phyloP scores from a whole-genome alignment of 2,329 filamentous ascomycete genomes.

The Aaosphaeria pasadenensis region DNA sequence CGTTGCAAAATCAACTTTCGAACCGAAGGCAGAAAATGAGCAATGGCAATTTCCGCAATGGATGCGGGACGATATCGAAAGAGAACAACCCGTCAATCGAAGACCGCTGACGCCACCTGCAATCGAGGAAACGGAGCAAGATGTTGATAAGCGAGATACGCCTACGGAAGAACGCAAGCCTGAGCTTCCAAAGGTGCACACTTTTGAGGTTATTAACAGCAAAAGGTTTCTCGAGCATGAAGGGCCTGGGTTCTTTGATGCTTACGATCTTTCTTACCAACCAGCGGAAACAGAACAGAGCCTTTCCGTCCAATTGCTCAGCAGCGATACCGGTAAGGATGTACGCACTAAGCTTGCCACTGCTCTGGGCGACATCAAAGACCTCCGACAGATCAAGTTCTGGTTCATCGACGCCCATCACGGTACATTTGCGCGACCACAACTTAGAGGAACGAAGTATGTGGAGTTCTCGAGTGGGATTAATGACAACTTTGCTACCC shows the following conservation, averaged over 20 bases:
- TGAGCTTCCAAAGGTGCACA: constrained; percentile 8
- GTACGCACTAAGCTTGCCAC: constrained; percentile 28
- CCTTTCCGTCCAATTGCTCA: constrained; percentile 18
- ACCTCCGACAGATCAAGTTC: constrained; percentile 38
- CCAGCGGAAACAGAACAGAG: constrained; percentile 10
- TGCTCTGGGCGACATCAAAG: constrained; percentile 26
- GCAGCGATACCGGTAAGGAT: constrained; percentile 22
- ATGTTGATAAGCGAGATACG: constrained; percentile 5
- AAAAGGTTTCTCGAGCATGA: constrained; percentile 31
- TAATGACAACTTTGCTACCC: constrained; percentile 21
- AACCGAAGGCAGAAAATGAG: constrained; percentile 44
- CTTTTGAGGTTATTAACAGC: constrained; percentile 34
- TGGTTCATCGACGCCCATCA: constrained; percentile 36
- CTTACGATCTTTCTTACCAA: constrained; percentile 25
- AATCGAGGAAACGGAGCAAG: constrained; percentile 1
- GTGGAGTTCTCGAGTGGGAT: constrained; percentile 31
- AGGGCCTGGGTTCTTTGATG: constrained; percentile 36
- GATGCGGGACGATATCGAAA: constrained; percentile 30
- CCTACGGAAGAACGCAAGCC: not conserved
- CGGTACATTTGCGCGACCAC: constrained; percentile 27
- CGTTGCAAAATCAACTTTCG: constrained; percentile 34
- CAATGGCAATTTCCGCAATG: constrained; percentile 46
- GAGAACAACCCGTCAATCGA: constrained; percentile 13
- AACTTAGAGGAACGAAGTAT: constrained; percentile 27
- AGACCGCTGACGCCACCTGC: constrained; percentile 9